Percentiles rank a stretch among this genome's conserved stretches.
phyloP scores from a whole-genome alignment of 441 rosid species.

The Biscutella laevigata region DNA sequence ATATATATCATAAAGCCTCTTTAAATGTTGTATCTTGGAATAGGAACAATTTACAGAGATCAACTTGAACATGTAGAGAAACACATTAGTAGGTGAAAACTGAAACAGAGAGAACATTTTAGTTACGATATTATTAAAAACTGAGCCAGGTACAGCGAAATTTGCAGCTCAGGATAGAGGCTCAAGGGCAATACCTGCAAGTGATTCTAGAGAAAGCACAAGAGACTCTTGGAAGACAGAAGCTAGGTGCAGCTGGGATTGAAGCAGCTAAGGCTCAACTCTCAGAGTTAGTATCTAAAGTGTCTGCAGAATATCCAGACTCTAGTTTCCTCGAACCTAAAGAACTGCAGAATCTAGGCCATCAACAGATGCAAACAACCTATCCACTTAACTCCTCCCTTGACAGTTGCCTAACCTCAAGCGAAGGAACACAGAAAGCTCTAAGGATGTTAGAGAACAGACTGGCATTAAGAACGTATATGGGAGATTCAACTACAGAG shows the following conservation, averaged over 20 bases:
- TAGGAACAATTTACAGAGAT: too few species aligned
- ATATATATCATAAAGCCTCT: too few species aligned
- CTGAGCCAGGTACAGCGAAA: conserved; percentile 62
- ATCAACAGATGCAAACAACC: conserved; percentile 44
- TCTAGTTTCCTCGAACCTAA: conserved; percentile 56
- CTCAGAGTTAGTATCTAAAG: conserved; percentile 68
- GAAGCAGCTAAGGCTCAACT: conserved; percentile 64
- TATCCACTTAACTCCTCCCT: conserved; percentile 71
- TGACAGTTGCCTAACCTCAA: conserved; percentile 84
- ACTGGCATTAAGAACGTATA: conserved; percentile 42
- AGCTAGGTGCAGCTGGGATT: conserved; percentile 46
- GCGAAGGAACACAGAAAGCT: conserved; percentile 65
- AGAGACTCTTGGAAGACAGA: conserved; percentile 65
- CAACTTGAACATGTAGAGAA: too few species aligned
- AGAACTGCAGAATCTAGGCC: conserved; percentile 52
- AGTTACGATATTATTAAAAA: conserved; percentile 15
- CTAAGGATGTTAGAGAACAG: conserved; percentile 48
- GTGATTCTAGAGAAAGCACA: conserved; percentile 65
- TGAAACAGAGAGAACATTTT: conserved; percentile 12
- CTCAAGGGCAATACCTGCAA: conserved; percentile 71
- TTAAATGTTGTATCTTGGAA: too few species aligned
- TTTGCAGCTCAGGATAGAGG: conserved; percentile 63
- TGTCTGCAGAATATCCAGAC: conserved; percentile 66
- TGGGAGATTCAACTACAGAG: conserved; percentile 32
- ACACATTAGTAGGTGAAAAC: too few species aligned